A percentile compares a stretch with the other conserved stretches of the same genome.
Conservation (phyloP, 2,329 filamentous ascomycete genomes). For the Colletotrichum sp. region DNA sequence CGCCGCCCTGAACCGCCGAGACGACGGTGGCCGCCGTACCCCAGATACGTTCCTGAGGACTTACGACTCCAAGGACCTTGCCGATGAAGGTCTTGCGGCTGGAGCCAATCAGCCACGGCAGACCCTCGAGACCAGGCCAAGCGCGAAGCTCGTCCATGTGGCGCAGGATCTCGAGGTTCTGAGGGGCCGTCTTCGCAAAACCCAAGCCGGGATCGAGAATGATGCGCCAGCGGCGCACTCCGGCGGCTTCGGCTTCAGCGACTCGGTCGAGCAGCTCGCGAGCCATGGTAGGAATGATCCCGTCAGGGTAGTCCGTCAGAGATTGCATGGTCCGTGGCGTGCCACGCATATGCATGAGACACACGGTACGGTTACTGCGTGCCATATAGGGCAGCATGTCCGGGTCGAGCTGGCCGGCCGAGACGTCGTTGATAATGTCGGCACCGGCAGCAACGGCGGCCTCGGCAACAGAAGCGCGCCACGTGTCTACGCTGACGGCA, state of each 20-base stretch:
- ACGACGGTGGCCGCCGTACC: constrained; percentile 90
- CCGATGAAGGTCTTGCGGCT: constrained; percentile 93
- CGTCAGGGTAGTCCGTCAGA: constrained; percentile 70
- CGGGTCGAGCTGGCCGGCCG: constrained; percentile 78
- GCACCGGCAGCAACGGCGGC: constrained; percentile 79
- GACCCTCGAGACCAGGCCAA: constrained; percentile 67
- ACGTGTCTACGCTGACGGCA: constrained; percentile 92
- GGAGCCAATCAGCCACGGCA: constrained; percentile 89
- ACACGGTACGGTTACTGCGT: constrained; percentile 76
- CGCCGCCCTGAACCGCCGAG: constrained; percentile 84
- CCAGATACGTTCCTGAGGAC: constrained; percentile 74
- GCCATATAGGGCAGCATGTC: constrained; percentile 85
- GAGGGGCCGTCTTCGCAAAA: constrained; percentile 83
- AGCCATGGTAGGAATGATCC: constrained; percentile 69
- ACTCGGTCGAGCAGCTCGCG: constrained; percentile 74
- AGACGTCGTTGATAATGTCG: constrained; percentile 95
- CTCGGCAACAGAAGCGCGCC: constrained; percentile 82
- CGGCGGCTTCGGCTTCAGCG: constrained; percentile 76
- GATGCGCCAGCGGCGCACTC: constrained; percentile 91
- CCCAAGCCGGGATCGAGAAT: constrained; percentile 93
- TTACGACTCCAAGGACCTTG: constrained; percentile 75
- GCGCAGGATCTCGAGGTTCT: constrained; percentile 83
- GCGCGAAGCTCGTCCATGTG: constrained; percentile 67
- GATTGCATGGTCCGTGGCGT: constrained; percentile 81
- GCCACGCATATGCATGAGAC: constrained; percentile 93